Evolutionary conservation across 176 grass and related monocot genomes (phyloP), one percentile per base, ranked within the genome.

Genomic region (Oryza coarctata): DNA sequence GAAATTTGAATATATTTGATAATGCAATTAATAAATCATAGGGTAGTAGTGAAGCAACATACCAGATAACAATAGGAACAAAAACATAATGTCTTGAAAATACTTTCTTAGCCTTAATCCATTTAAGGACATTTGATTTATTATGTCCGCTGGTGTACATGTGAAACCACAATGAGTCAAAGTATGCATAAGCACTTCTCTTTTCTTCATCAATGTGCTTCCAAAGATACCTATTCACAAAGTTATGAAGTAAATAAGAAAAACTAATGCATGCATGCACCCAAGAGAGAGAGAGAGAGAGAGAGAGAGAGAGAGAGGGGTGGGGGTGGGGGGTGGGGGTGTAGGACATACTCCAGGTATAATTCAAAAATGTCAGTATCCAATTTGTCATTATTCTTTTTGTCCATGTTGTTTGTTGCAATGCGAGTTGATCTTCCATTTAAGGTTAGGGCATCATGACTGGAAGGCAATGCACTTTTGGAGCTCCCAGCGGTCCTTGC

Each of bases 111-210:
- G 78, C 65, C 52, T 95, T 93, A 29, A 94, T 95, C 96, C 96
- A 98, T 70, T 81, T 85, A 68, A 98, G 96, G 58, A 98, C 78
- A 68, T 90, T 98, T 52, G 75, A 57, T 85, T 76, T 90, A 70
- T 84, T 85, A 28, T 63, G 13, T 1, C 58, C 85, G 25, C 45
- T 33, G 38, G 88, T 82, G 32, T 98, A 93, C 74, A 94, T 86
- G 70, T 74, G 84, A 89, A 98, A 98, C 96, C 96, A 98, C 79
- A 98, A 90, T 10, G 92, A 93, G 75, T 98, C 96, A 13, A 99
- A 86, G 78, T 99, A 99, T 29, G 74, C 30, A 77, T 84, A 99
- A 35, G 82, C 70, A 67, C 63, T 84, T 74, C 81, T 99, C 83
- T 93, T 91, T 13, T 95, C 89, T 88, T 91, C 89, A 78, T 92